Evolutionary conservation across 768 basidiomycete species (phyloP).

Genomic region (Thelephora ganbajun): DNA sequence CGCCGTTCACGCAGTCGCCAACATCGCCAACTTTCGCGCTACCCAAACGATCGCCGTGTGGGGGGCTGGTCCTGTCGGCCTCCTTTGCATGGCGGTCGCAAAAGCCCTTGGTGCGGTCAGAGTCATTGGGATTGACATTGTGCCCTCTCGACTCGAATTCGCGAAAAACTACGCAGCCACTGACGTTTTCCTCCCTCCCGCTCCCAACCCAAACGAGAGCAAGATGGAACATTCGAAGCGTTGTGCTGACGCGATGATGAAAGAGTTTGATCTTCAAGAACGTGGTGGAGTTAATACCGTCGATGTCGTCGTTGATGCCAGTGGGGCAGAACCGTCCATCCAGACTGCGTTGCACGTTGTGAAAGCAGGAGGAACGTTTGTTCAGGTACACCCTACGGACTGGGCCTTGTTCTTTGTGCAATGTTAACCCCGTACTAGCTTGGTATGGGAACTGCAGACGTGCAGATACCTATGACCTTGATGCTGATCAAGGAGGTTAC

Average conservation of each 20-base stretch:
- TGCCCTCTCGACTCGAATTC: constrained; percentile 58
- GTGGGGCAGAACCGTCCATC: constrained; percentile 79
- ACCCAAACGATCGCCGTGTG: constrained; percentile 67
- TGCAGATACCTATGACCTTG: constrained; percentile 51
- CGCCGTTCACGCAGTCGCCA: constrained; percentile 71
- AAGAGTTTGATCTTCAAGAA: constrained; percentile 45
- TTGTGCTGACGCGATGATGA: constrained; percentile 48
- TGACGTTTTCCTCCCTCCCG: constrained; percentile 46
- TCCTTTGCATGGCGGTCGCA: constrained; percentile 83
- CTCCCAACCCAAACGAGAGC: constrained; percentile 41
- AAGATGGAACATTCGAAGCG: constrained; percentile 52
- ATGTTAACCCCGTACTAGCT: constrained; percentile 33
- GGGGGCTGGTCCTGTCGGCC: constrained; percentile 69
- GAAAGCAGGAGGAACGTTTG: constrained; percentile 55
- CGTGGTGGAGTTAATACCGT: constrained; percentile 45
- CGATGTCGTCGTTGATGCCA: constrained; percentile 78
- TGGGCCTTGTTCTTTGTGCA: background rate
- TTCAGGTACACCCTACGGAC: constrained; percentile 28
- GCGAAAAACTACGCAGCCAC: constrained; percentile 73
- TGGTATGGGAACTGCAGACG: constrained; percentile 67
- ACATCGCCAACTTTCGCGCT: constrained; percentile 51
- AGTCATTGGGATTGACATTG: constrained; percentile 68
- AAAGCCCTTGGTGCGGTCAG: constrained; percentile 76
- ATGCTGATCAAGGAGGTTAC: constrained; percentile 61
- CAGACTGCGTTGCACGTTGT: constrained; percentile 65